Percentiles rank a stretch among this genome's conserved stretches.
phyloP scores from a whole-genome alignment of 495 filamentous ascomycete genomes.

The Recurvomyces mirabilis region DNA sequence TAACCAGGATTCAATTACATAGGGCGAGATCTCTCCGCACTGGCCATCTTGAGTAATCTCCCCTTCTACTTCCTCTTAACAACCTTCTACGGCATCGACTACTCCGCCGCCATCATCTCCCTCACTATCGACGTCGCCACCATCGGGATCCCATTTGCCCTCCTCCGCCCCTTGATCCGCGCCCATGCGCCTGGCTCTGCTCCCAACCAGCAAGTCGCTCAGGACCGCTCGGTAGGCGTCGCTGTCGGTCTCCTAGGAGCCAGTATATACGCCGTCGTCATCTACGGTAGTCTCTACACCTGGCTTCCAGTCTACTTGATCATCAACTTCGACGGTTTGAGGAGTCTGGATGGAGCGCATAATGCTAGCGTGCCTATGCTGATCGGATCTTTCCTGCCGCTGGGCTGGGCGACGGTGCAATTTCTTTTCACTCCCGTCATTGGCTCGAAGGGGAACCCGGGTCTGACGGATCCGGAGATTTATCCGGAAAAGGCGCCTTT shows the following conservation, averaged over 20 bases:
- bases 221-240: constrained; percentile 49
- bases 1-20: too few species aligned
- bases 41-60: constrained; percentile 57
- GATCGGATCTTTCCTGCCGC: constrained; percentile 45
- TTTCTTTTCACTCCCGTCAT: constrained; percentile 64
- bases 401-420: constrained; percentile 54
- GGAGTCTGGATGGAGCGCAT: constrained; percentile 51
- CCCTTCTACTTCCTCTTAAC: constrained; percentile 59
- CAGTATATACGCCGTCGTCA: constrained; percentile 49
- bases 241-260: constrained; percentile 55
- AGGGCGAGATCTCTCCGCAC: constrained; percentile 58
- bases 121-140: constrained; percentile 55
- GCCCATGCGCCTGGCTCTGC: constrained; percentile 43
- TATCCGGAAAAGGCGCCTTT: constrained; percentile 37
- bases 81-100: constrained; percentile 60
- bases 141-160: constrained; percentile 55
- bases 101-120: constrained; percentile 43
- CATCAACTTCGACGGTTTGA: constrained; percentile 56
- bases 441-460: constrained; percentile 17
- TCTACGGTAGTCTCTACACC: constrained; percentile 51
- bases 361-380: constrained; percentile 41
- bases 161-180: constrained; percentile 52
- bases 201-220: constrained; percentile 56
- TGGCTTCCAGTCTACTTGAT: constrained; percentile 59
- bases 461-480: constrained; percentile 13